Conservation (phyloP, 805 yeast species). For the Cyberlindnera misumaiensis region DNA sequence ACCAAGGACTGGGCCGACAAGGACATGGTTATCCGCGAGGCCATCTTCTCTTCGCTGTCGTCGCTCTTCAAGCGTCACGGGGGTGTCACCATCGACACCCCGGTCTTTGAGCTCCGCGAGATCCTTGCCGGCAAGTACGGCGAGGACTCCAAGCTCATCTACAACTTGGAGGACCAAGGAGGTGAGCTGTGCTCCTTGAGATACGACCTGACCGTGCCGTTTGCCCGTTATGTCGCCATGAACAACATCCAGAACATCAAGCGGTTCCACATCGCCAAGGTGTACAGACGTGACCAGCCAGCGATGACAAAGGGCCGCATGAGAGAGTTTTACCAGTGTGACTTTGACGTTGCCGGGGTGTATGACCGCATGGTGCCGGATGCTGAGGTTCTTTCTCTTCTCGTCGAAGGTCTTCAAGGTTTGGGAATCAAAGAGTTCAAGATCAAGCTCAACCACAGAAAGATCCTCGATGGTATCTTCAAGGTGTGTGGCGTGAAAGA, state of each 20-base stretch:
- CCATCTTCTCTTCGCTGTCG: slow-evolving; percentile 68
- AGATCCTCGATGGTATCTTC: slow-evolving; percentile 92
- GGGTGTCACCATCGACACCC: slow-evolving; percentile 97
- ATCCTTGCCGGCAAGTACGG: slow-evolving; percentile 96
- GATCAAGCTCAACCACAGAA: slow-evolving; percentile 90
- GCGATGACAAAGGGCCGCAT: slow-evolving; percentile 99
- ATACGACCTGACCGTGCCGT: slow-evolving; percentile 96
- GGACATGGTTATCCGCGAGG: slow-evolving; percentile 93
- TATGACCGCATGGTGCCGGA: slow-evolving; percentile 96
- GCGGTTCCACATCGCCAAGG: slow-evolving; percentile 96
- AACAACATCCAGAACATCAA: slow-evolving; percentile 85
- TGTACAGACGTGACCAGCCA: slow-evolving; percentile 98
- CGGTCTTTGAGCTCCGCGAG: slow-evolving; percentile 94
- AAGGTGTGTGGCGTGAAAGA: slow-evolving; percentile 90
- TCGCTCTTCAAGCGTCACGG: slow-evolving; percentile 89
- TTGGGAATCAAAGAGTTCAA: slow-evolving; percentile 87
- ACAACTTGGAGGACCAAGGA: slow-evolving; percentile 96
- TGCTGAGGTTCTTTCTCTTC: slow-evolving; percentile 75
- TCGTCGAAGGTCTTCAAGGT: slow-evolving; percentile 77
- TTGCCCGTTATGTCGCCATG: slow-evolving; percentile 96
- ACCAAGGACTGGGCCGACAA: slow-evolving; percentile 98
- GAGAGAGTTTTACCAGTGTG: slow-evolving; percentile 99
- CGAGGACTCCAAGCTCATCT: slow-evolving; percentile 94
- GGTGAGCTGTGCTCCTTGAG: slow-evolving; percentile 95
- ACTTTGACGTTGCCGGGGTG: slow-evolving; percentile 91